Evolutionary conservation across 495 filamentous ascomycete species (phyloP).

Genomic region (Penicillium lividum): DNA sequence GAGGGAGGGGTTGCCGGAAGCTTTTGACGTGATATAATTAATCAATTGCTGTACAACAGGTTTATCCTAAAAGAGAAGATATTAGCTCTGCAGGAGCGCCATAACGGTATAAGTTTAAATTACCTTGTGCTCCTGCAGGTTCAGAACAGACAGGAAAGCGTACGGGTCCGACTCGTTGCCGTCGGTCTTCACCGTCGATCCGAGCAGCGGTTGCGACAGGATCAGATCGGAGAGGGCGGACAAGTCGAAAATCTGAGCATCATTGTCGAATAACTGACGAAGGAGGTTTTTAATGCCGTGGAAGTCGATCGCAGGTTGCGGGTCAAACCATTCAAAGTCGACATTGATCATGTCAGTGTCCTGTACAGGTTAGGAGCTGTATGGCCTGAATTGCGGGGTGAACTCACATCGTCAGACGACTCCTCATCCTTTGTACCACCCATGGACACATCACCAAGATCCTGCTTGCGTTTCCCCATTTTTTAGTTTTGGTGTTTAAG

Average conservation of each 20-base stretch:
- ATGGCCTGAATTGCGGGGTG: slow-evolving; percentile 1
- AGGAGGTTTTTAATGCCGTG: slow-evolving; percentile 90
- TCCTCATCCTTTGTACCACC: slow-evolving; percentile 38
- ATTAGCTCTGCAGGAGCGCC: slow-evolving; percentile 11
- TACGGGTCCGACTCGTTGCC: slow-evolving; percentile 93
- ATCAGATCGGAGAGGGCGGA: slow-evolving; percentile 85
- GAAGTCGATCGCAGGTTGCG: slow-evolving; percentile 85
- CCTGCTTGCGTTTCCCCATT: slow-evolving; percentile 56
- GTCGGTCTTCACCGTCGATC: slow-evolving; percentile 93
- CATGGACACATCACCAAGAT: slow-evolving; percentile 49
- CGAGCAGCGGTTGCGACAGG: slow-evolving; percentile 82
- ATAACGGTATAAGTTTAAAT: background rate
- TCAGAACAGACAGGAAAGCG: slow-evolving; percentile 89
- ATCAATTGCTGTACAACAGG: slow-evolving; percentile 67
- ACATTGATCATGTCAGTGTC: slow-evolving; percentile 90
- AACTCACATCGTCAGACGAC: slow-evolving; percentile 46
- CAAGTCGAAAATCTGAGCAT: slow-evolving; percentile 80
- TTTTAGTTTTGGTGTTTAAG: slow-evolving; percentile 15
- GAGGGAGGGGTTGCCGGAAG: slow-evolving; percentile 54
- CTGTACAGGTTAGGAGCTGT: slow-evolving; percentile 40
- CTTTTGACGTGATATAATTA: slow-evolving; percentile 67
- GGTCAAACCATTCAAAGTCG: slow-evolving; percentile 98
- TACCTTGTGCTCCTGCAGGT: slow-evolving; percentile 74
- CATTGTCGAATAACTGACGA: slow-evolving; percentile 90
- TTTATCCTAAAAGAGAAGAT: slow-evolving; percentile 53